phyloP scores from a whole-genome alignment of 139 green algal genomes.

The Micractinium conductrix region DNA sequence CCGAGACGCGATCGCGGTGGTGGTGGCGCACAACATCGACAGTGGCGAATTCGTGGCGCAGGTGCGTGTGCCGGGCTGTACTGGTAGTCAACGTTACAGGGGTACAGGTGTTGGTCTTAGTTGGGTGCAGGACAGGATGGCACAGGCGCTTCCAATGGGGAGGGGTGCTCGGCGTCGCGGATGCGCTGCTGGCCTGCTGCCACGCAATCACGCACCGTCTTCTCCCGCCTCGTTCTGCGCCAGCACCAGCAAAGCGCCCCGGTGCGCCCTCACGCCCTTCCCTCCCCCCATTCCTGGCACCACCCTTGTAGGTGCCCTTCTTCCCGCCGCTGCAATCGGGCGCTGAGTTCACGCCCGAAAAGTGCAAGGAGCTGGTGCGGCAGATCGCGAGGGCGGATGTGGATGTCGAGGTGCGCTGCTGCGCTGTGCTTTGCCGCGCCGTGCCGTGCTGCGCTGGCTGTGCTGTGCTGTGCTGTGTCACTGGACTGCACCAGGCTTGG shows the following conservation, averaged over 20 bases:
- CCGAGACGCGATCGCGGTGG: constrained; percentile 73
- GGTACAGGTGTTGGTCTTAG: not conserved
- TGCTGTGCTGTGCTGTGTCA: no score
- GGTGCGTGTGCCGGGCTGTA: no score
- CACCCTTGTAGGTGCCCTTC: constrained; percentile 87
- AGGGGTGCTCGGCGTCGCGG: no score
- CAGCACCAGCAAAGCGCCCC: no score
- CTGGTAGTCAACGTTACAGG: no score
- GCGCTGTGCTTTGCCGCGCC: not conserved
- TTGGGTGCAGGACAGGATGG: not conserved
- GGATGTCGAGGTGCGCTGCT: constrained; percentile 32
- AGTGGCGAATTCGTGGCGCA: constrained; percentile 95
- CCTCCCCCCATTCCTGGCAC: no score
- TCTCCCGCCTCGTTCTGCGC: not conserved
- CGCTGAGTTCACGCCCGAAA: constrained; percentile 70
- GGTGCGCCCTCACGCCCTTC: no score
- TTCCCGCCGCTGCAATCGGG: constrained; percentile 86
- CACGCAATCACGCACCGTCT: not conserved
- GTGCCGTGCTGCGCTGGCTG: constrained; percentile 18
- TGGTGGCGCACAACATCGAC: constrained; percentile 90
- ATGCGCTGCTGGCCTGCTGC: not conserved
- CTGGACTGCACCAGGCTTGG: no score
- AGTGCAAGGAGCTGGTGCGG: constrained; percentile 61
- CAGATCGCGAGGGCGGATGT: constrained; percentile 46
- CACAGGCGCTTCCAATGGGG: no score